These are phyloP conservation scores for Rhodocollybia butyracea DNA, from an alignment of 768 basidiomycete genomes.

Conservation along the genomic window DNA sequence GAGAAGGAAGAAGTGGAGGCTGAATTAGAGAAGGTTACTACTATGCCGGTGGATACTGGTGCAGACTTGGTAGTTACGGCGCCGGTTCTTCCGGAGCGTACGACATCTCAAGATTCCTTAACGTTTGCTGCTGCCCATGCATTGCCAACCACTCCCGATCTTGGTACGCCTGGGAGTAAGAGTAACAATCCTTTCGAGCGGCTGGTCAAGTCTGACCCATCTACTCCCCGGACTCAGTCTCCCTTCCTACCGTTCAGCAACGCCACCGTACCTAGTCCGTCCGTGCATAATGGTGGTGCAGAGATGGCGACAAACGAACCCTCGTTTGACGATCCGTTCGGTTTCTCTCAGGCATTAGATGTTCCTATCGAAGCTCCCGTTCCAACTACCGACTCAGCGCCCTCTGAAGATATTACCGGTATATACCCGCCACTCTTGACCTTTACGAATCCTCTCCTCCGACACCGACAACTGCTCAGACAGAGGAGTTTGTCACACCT, in stretches of 20 bases:
- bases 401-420: neutral
- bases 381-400: constrained; percentile 8
- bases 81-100: constrained; percentile 21
- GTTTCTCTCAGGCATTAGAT: constrained; percentile 37
- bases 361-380: constrained; percentile 9
- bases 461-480: constrained; percentile 32
- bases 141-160: constrained; percentile 67
- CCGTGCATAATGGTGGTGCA: constrained; percentile 21
- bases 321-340: constrained; percentile 46
- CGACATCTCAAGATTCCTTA: constrained; percentile 46
- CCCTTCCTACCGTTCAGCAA: constrained; percentile 55
- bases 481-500: constrained; percentile 61
- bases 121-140: constrained; percentile 67
- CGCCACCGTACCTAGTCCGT: constrained; percentile 33
- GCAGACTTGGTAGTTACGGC: neutral
- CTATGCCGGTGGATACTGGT: neutral
- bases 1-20: constrained; percentile 58
- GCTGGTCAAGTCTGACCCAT: constrained; percentile 41
- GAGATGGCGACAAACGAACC: constrained; percentile 8
- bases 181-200: constrained; percentile 94
- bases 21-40: constrained; percentile 36
- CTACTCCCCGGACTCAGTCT: constrained; percentile 50
- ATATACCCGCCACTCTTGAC: constrained; percentile 12
- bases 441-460: constrained; percentile 12
- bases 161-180: constrained; percentile 50